Evolutionary conservation across 2,329 filamentous ascomycete species (phyloP), one percentile per base, ranked within the genome.

Genomic region (Talaromyces sp.): DNA sequence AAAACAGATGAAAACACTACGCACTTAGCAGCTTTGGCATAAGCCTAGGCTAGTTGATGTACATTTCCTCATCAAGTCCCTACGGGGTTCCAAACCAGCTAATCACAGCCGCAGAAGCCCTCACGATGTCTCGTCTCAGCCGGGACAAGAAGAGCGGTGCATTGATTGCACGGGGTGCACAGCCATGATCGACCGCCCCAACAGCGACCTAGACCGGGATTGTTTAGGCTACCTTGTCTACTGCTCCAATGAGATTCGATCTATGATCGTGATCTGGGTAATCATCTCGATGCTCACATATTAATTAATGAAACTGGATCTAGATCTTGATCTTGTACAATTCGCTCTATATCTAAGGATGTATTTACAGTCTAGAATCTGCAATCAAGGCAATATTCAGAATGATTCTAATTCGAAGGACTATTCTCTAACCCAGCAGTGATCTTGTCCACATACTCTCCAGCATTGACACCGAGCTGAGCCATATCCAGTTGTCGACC

Each of bases 391-490:
- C 6, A 31, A 6, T 56, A n/a, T 59, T 45, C 24, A 39, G 22
- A n/a, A 59, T 43, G 39, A 43, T 16, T 13, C 60, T 56, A 63
- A 14, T 13, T 57, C 24, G 50, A 57, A 22, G 24, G 24, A 48
- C 50, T 63, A 50, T 67, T 62, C 33, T 81, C 78, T 68, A 81
- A 70, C 9, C 73, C 78, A 41, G 72, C 73, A 22, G 79, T 81
- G 64, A 78, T 72, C 48, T 74, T 75, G 47, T 78, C 77, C 35
- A 82, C 81, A 73, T 80, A 82, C 58, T 76, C 76, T 59, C 75
- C 73, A 22, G 78, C 80, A 68, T 76, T 78, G 64, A 75, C 76
- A 11, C 78, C 78, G 67, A 82, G 68, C 67, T 74, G 75, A 13
- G 74, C 76, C 62, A 82, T 65, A 71, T 81, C 76, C 22, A 82